These are phyloP conservation scores for Bidens hawaiensis DNA, from an alignment of 140 eudicot genomes.

Conservation along the genomic window DNA sequence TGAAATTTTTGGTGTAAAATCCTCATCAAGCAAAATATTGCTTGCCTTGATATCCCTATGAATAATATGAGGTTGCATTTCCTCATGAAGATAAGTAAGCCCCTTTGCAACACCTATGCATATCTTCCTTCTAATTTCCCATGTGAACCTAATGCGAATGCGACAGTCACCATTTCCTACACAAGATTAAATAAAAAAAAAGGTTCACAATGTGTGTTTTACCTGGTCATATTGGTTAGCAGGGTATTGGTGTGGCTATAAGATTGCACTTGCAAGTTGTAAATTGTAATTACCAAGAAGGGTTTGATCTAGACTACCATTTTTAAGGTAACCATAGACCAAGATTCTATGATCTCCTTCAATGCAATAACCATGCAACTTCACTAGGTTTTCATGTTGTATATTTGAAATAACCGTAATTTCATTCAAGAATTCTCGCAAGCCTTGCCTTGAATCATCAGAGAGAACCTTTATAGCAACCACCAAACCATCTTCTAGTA, in stretches of 20 bases:
- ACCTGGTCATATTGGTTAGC: no score
- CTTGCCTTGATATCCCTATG: conserved; percentile 96
- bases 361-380: conserved; percentile 75
- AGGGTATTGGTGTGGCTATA: no score
- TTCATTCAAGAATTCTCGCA: conserved; percentile 71
- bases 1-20: conserved; percentile 75
- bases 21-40: conserved; percentile 90
- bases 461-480: conserved; percentile 86
- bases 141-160: conserved; percentile 51
- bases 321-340: conserved; percentile 78
- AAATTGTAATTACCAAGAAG: conserved; percentile 58
- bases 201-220: no score
- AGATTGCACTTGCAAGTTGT: no score
- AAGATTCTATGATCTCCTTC: conserved; percentile 68
- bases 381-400: conserved; percentile 82
- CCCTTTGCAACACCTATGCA: conserved; percentile 84
- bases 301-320: conserved; percentile 74
- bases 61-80: conserved; percentile 64
- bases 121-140: conserved; percentile 59
- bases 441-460: conserved; percentile 77
- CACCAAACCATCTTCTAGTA: conserved; percentile 55
- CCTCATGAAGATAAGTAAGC: conserved; percentile 84
- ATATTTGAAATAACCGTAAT: conserved; percentile 58
- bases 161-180: conserved; percentile 39
- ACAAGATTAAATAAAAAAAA: no score